Conservation (phyloP, 768 basidiomycete genomes). For the Kwoniella newhampshirensis region DNA sequence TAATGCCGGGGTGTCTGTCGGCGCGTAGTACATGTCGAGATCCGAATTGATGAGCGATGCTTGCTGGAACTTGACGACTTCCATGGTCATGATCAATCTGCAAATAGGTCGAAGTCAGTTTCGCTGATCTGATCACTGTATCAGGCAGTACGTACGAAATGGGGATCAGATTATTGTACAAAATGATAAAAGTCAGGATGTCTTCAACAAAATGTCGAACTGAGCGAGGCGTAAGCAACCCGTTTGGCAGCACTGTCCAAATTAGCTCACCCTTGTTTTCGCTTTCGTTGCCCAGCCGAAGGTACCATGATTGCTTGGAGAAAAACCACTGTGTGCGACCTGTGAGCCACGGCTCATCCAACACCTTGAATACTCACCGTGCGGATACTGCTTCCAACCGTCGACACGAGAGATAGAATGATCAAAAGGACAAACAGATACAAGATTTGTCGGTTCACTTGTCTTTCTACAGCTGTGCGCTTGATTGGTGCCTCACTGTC, state of each 20-base stretch:
- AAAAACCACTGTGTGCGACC: not conserved
- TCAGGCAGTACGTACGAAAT: slow-evolving; percentile 64
- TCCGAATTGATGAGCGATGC: slow-evolving; percentile 96
- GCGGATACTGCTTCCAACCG: slow-evolving; percentile 86
- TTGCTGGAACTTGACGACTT: slow-evolving; percentile 98
- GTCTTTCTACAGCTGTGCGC: slow-evolving; percentile 88
- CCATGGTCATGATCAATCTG: slow-evolving; percentile 94
- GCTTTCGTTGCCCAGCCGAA: slow-evolving; percentile 57
- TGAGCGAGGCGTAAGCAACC: no score
- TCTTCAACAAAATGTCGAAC: slow-evolving; percentile 57
- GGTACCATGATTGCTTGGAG: slow-evolving; percentile 19
- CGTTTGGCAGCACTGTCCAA: no score
- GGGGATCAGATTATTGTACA: slow-evolving; percentile 98
- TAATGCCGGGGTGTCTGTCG: slow-evolving; percentile 91
- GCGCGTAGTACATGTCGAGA: slow-evolving; percentile 96
- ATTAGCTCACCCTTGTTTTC: slow-evolving; percentile 59
- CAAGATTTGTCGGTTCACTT: slow-evolving; percentile 94
- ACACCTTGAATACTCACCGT: slow-evolving; percentile 47
- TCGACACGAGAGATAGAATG: slow-evolving; percentile 82
- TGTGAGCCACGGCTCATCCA: not conserved
- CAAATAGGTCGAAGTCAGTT: not conserved
- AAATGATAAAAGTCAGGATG: slow-evolving; percentile 95
- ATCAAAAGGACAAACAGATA: slow-evolving; percentile 88
- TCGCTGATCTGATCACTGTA: not conserved
- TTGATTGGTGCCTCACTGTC: slow-evolving; percentile 91